Conservation (phyloP, 2,329 filamentous ascomycete species). For the Ophiostoma ulmi region DNA sequence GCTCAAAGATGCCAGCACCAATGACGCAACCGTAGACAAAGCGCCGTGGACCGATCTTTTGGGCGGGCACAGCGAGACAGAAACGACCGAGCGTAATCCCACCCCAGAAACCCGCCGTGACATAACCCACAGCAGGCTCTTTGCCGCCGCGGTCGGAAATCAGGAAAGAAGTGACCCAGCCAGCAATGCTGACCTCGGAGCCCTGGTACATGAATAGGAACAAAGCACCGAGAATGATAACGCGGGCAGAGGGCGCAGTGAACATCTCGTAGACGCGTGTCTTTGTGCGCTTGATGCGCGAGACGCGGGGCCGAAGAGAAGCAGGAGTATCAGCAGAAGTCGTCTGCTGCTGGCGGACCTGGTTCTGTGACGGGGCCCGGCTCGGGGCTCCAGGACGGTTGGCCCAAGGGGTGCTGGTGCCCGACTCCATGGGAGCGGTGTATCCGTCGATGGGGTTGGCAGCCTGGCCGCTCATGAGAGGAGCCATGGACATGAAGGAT, state of each 20-base stretch:
- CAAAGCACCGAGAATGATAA: constrained; percentile 67
- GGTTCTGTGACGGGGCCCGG: not conserved
- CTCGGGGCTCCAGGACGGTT: not conserved
- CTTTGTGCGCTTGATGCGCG: not conserved
- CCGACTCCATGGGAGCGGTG: not conserved
- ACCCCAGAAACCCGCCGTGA: constrained; percentile 66
- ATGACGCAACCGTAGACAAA: constrained; percentile 60
- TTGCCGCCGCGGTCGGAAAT: constrained; percentile 66
- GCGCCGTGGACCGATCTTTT: constrained; percentile 62
- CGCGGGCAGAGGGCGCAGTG: constrained; percentile 46
- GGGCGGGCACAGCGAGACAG: constrained; percentile 60
- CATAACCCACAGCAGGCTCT: constrained; percentile 69
- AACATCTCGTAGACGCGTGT: constrained; percentile 42
- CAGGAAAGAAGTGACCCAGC: constrained; percentile 83
- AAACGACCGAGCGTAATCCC: constrained; percentile 76
- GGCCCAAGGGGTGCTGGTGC: constrained; percentile 9
- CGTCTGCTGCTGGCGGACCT: not conserved
- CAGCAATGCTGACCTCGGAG: constrained; percentile 75
- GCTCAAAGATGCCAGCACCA: constrained; percentile 61
- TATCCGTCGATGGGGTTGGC: not conserved
- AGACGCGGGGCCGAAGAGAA: not conserved
- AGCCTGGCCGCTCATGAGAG: constrained; percentile 10
- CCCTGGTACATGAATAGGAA: constrained; percentile 87
- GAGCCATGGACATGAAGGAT: constrained; percentile 20
- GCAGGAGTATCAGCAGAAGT: not conserved